Evolutionary conservation across 352 stramenopile genomes (phyloP).

Genomic region (Phytophthora syringae): DNA sequence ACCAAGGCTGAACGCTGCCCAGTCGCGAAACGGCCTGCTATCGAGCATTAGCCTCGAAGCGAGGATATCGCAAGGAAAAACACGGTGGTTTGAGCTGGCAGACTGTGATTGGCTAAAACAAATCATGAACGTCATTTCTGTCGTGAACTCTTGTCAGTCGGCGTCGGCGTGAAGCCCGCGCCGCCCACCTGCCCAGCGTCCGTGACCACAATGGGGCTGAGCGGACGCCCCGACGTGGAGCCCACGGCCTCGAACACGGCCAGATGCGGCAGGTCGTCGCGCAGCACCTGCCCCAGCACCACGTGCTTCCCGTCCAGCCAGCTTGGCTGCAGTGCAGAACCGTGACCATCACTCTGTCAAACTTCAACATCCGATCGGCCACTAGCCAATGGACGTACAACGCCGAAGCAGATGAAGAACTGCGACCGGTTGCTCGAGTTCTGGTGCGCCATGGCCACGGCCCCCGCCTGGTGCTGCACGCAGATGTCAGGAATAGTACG

Average conservation of each 20-base stretch:
- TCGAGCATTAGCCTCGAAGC: not conserved
- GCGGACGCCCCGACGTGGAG: slow-evolving; percentile 54
- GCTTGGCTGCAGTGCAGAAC: slow-evolving; percentile 43
- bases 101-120: slow-evolving; percentile 52
- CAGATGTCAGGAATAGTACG: not conserved
- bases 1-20: not conserved
- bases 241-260: slow-evolving; percentile 52
- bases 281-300: slow-evolving; percentile 97
- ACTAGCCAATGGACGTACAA: slow-evolving; percentile 27
- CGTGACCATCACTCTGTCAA: slow-evolving; percentile 28
- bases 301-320: slow-evolving; percentile 99
- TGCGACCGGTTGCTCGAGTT: slow-evolving; percentile 97
- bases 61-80: not conserved
- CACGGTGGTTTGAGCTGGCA: slow-evolving; percentile 55
- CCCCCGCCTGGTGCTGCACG: slow-evolving; percentile 84
- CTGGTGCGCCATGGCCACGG: slow-evolving; percentile 98
- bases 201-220: slow-evolving; percentile 55
- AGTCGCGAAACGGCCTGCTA: not conserved
- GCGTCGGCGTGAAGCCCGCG: slow-evolving; percentile 41
- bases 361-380: slow-evolving; percentile 15
- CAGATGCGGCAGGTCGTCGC: slow-evolving; percentile 66
- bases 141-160: too few species aligned
- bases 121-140: too few species aligned
- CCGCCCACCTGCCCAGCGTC: slow-evolving; percentile 67
- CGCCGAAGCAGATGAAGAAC: slow-evolving; percentile 98